Evolutionary conservation across 805 yeast species (phyloP), one percentile per base, ranked within the genome.

Genomic region (Saccharomycopsis babjevae): DNA sequence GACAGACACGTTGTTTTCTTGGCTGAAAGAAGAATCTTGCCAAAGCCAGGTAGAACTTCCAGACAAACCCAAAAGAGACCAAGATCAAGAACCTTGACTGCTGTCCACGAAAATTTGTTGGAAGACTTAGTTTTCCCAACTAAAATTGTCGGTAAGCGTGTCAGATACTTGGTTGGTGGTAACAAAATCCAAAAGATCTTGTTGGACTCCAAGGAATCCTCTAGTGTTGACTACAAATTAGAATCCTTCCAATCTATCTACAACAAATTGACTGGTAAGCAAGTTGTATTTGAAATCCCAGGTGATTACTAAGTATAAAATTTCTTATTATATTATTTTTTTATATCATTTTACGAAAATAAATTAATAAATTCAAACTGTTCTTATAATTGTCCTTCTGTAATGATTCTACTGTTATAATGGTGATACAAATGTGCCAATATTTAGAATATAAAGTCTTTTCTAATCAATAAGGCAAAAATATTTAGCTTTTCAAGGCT

Each of bases 111-210:
- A 83, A 89, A 90, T 80, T 83, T 93, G 82, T 89, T 93, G 79
- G 99, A 94, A 83, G 99, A 93, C 82, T 85, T 93, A 77, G 99
- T 94, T 70, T 93, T 88, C 97, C 99, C 99, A 81, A 92, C 98
- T 72, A 97, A 93, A 85, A 93, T 93, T 75, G 85, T 88, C 71
- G 99, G 99, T 80, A 94, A 94, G 91, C 91, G 99, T 84, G 93
- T 89, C 76, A 91, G 97, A 86, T 92, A 89, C 89, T 85, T 90
- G 78, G 96, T 90, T 74, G 98, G 98, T 81, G 99, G 99, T 81
- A 84, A 86, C 89, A 93, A 89, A 84, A 86, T 93, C 81, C 96
- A 93, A 82, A 94, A 94, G 85, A 93, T 93, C 70, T 86, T 90
- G 80, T 88, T 93, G 76, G 97, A 92, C 86, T 88, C 97, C 76